Evolutionary conservation across 2,329 filamentous ascomycete genomes (phyloP).

Genomic region (Botrytis medusae): DNA sequence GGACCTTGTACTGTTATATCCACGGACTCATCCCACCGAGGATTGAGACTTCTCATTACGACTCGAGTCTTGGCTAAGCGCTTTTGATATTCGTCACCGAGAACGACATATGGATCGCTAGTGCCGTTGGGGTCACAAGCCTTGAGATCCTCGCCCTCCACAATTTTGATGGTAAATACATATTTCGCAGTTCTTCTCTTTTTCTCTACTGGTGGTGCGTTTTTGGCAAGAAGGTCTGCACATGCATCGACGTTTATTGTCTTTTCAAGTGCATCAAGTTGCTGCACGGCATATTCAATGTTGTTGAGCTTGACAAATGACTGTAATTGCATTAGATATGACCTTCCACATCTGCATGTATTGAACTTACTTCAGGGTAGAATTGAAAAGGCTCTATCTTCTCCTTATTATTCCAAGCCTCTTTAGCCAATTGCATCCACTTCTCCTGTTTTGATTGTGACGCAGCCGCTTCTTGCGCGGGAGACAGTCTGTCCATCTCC

Average conservation of each 20-base stretch:
- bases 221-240: constrained; percentile 74
- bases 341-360: not conserved
- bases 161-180: constrained; percentile 97
- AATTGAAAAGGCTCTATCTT: constrained; percentile 97
- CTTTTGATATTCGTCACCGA: constrained; percentile 97
- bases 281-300: constrained; percentile 89
- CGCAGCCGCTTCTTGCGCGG: constrained; percentile 78
- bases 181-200: constrained; percentile 76
- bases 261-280: constrained; percentile 86
- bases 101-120: constrained; percentile 95
- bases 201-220: constrained; percentile 67
- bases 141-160: constrained; percentile 95
- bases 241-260: constrained; percentile 90
- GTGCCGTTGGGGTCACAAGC: constrained; percentile 94
- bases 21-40: constrained; percentile 94
- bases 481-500: constrained; percentile 91
- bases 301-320: constrained; percentile 98
- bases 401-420: constrained; percentile 88
- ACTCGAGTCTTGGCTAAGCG: constrained; percentile 92
- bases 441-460: constrained; percentile 85
- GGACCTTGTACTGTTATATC: constrained; percentile 92
- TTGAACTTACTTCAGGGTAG: constrained; percentile 73
- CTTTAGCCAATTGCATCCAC: constrained; percentile 89
- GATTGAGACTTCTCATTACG: constrained; percentile 85
- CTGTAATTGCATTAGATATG: constrained; percentile 49